Evolutionary conservation across 257 asterid genomes (phyloP), one percentile per base, ranked within the genome.

Genomic region (Orobanche coerulescens): DNA sequence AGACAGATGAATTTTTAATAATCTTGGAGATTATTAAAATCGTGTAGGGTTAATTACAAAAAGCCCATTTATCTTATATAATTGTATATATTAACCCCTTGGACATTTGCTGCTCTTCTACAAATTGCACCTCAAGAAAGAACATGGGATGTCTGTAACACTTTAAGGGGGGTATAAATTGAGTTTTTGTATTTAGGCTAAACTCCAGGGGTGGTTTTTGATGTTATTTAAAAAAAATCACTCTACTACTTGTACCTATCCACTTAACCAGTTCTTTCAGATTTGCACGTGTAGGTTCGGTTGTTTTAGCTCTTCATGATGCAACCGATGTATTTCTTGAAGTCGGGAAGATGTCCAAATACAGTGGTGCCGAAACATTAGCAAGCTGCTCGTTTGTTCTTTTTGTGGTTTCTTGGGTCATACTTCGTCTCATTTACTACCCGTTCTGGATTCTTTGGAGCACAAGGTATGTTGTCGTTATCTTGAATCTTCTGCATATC

Each of bases 381-480:
- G 96, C 97, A 40, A 85, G 94, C 79, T 76, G 73, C 64, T 79
- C 97, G 14, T 91, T 91, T 71, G 65, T 85, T 58, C 74, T 85
- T 47, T 91, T 91, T 48, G 94, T 82, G 59, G 14, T 83, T 67
- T 73, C 88, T 8, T 91, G 85, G 84, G 25, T 82, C 70, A 30
- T 82, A 39, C 96, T 87, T 76, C 97, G 97, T 50, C 89, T 91
- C 68, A 70, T 80, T 66, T 87, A 78, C 80, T 91, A 71, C 75
- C 97, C 97, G 0, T 83, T 91, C 68, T 91, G 96, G 96, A 51
- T 91, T 64, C 86, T 91, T 1, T 74, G 96, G 94, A 91, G 96
- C 81, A 91, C 97, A 46, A 87, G 97, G 97, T 88, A 30, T 28
- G 65, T 53, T 34, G 1, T 63, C n/a, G n/a, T n/a, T n/a, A n/a